These are phyloP conservation scores for Rhododendron mucronatum DNA, from an alignment of 148 eudicot species.

Conservation along the genomic window DNA sequence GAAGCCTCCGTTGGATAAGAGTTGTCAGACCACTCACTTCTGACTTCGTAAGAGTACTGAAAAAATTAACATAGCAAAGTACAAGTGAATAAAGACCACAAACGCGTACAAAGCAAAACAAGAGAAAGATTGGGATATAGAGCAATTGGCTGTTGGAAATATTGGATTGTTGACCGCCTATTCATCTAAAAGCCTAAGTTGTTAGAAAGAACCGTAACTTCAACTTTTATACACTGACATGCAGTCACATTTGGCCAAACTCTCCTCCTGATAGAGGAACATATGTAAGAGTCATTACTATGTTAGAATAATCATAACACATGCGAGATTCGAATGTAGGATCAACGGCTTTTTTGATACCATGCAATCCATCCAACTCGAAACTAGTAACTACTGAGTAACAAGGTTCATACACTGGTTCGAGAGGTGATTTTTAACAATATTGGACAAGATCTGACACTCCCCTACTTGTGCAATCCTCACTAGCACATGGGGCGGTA, in stretches of 20 bases:
- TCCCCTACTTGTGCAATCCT: not conserved
- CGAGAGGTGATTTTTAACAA: not conserved
- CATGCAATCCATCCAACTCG: not conserved
- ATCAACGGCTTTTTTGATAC: not conserved
- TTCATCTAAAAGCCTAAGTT: not conserved
- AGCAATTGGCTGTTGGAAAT: not conserved
- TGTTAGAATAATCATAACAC: not conserved
- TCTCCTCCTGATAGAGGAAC: not conserved
- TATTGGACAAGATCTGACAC: not conserved
- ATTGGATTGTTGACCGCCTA: not conserved
- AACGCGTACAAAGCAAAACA: not conserved
- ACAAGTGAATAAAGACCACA: not conserved
- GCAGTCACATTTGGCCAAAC: not conserved
- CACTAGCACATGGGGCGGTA: not conserved
- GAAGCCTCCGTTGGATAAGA: slow-evolving; percentile 50
- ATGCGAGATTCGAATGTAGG: not conserved
- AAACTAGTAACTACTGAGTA: not conserved
- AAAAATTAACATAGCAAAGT: not conserved
- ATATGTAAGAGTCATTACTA: not conserved
- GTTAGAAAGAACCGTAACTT: not conserved
- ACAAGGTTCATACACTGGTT: not conserved
- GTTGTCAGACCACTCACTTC: slow-evolving; percentile 44
- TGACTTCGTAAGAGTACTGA: slow-evolving; percentile 33
- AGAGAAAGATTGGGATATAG: not conserved
- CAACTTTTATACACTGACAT: not conserved